These are phyloP conservation scores for Flaveria ramosissima DNA, from an alignment of 129 eudicot species.

Conservation along the genomic window DNA sequence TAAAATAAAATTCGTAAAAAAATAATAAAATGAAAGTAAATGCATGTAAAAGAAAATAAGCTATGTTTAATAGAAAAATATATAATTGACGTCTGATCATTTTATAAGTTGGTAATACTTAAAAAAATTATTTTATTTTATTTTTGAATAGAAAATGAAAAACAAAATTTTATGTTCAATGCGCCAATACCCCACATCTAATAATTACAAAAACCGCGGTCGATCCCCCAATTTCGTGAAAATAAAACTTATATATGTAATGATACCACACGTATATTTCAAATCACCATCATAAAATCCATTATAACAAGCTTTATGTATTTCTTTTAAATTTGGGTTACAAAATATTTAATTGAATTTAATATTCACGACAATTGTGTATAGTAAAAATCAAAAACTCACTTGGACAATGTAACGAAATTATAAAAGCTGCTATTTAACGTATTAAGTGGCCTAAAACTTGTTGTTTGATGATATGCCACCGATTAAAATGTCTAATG, in stretches of 20 bases:
- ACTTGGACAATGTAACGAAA: not conserved
- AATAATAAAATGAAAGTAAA: too few species aligned
- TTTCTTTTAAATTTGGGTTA: not conserved
- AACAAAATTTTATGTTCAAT: conserved; percentile 4
- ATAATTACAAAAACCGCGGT: conserved; percentile 19
- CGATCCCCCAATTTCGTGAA: not conserved
- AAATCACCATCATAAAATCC: conserved; percentile 30
- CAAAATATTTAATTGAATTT: not conserved
- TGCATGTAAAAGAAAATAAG: not conserved
- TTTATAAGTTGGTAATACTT: not conserved
- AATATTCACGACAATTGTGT: not conserved
- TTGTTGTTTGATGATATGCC: not conserved
- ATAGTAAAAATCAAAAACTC: not conserved
- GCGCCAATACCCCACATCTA: conserved; percentile 20
- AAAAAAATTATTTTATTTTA: not conserved
- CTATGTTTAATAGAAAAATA: not conserved
- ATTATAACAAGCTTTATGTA: conserved; percentile 8
- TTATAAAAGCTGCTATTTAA: not conserved
- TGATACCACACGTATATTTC: conserved; percentile 30
- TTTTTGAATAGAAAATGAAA: not conserved
- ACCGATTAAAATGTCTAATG: too few species aligned
- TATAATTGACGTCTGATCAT: not conserved
- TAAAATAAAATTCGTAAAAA: too few species aligned
- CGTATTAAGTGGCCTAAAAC: not conserved
- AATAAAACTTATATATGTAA: conserved; percentile 18